Evolutionary conservation across 2,329 filamentous ascomycete species (phyloP).

Genomic region (Diaporthe longicolla): DNA sequence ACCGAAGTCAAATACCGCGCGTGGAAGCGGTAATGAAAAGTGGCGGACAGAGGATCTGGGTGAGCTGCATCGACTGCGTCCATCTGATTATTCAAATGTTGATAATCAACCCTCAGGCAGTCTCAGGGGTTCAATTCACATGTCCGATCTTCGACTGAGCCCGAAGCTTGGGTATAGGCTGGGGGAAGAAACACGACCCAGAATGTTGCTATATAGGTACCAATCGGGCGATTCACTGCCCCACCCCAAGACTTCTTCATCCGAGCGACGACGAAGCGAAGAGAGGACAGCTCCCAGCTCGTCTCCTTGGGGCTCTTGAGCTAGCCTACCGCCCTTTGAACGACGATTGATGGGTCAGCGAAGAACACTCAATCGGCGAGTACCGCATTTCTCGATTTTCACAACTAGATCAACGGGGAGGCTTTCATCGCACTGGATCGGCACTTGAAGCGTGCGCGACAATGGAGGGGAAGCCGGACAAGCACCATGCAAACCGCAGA

Average conservation of each 20-base stretch:
- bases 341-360: too few relatives aligned
- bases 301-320: too few relatives aligned
- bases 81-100: not conserved
- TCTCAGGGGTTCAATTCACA: not conserved
- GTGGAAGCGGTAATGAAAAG: not conserved
- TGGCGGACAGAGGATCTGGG: not conserved
- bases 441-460: too few relatives aligned
- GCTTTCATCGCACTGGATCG: not conserved
- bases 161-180: not conserved
- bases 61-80: not conserved
- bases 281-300: too few relatives aligned
- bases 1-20: not conserved
- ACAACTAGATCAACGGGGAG: not conserved
- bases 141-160: not conserved
- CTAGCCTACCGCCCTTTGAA: not conserved
- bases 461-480: not conserved
- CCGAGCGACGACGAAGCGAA: too few relatives aligned
- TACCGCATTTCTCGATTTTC: not conserved
- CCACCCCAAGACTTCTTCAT: not conserved
- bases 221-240: not conserved
- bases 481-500: not conserved
- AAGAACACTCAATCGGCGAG: not conserved
- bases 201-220: too few relatives aligned
- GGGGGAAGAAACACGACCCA: not conserved
- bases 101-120: not conserved